These are phyloP conservation scores for Brassica nigra DNA, from an alignment of 345 rosid genomes.

Conservation along the genomic window DNA sequence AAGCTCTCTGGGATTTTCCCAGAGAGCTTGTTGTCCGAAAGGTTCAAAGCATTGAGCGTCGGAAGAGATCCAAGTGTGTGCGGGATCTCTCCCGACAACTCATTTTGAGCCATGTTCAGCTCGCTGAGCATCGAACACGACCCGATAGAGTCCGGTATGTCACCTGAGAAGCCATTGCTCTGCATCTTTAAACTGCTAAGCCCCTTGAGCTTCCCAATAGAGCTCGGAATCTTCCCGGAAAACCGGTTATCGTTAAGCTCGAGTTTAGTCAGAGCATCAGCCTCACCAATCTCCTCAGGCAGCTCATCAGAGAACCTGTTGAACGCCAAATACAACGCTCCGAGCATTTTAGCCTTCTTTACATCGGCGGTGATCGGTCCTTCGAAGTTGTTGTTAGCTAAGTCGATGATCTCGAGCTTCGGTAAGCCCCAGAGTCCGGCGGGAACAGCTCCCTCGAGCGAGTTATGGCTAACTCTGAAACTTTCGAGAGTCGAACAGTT, in stretches of 20 bases:
- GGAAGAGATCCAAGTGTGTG: slow-evolving; percentile 65
- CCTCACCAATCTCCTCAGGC: slow-evolving; percentile 64
- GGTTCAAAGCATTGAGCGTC: slow-evolving; percentile 68
- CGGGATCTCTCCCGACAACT: slow-evolving; percentile 68
- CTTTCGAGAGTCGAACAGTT: slow-evolving; percentile 60
- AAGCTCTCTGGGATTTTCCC: slow-evolving; percentile 71
- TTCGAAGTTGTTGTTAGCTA: slow-evolving; percentile 55
- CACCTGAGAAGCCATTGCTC: slow-evolving; percentile 58
- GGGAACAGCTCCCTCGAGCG: slow-evolving; percentile 69
- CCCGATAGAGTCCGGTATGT: slow-evolving; percentile 65
- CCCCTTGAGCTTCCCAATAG: slow-evolving; percentile 54
- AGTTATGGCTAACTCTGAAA: slow-evolving; percentile 73
- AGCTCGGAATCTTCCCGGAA: slow-evolving; percentile 60
- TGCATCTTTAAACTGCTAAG: slow-evolving; percentile 65
- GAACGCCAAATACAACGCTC: slow-evolving; percentile 47
- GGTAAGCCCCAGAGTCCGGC: slow-evolving; percentile 89
- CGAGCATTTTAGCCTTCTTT: slow-evolving; percentile 55
- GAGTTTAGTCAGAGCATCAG: slow-evolving; percentile 46
- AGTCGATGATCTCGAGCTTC: slow-evolving; percentile 57
- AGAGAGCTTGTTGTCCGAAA: slow-evolving; percentile 63
- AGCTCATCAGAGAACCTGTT: slow-evolving; percentile 72
- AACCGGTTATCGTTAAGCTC: slow-evolving; percentile 63
- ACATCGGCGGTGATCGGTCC: slow-evolving; percentile 66
- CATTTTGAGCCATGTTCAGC: slow-evolving; percentile 69
- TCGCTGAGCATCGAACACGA: slow-evolving; percentile 62